These are phyloP conservation scores for Suillus variegatus DNA, from an alignment of 768 basidiomycete genomes.

Conservation along the genomic window DNA sequence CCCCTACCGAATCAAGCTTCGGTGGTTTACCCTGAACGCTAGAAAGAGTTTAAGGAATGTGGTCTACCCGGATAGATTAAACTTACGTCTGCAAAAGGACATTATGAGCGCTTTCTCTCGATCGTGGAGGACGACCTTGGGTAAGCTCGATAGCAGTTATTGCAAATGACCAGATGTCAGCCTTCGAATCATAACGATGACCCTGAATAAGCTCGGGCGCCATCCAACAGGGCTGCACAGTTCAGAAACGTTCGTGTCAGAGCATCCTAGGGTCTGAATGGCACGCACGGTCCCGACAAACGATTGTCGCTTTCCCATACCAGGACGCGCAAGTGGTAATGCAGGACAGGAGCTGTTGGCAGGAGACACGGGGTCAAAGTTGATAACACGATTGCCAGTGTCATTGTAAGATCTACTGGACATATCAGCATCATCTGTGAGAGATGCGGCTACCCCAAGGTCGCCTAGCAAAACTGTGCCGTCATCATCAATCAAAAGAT, in stretches of 20 bases:
- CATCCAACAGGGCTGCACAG: conserved; percentile 87
- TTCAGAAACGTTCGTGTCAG: not conserved
- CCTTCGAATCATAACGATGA: conserved; percentile 78
- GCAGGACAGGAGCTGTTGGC: conserved; percentile 5
- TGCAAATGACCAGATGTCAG: conserved; percentile 96
- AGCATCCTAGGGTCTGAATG: conserved; percentile 2
- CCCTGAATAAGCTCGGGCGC: conserved; percentile 92
- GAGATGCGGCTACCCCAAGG: conserved; percentile 87
- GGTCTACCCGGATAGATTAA: conserved; percentile 3
- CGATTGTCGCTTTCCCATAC: conserved; percentile 78
- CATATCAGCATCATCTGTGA: conserved; percentile 63
- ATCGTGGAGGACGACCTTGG: conserved; percentile 85
- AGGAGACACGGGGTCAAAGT: conserved; percentile 34
- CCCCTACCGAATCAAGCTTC: conserved; percentile 70
- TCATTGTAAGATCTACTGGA: conserved; percentile 27
- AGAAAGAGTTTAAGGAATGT: conserved; percentile 1
- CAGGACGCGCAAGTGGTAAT: conserved; percentile 35
- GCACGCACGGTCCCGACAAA: conserved; percentile 85
- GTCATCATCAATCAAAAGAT: conserved; percentile 88
- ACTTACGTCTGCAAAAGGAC: conserved; percentile 76
- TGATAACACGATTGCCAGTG: conserved; percentile 32
- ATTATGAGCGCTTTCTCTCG: conserved; percentile 68
- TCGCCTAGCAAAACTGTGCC: conserved; percentile 91
- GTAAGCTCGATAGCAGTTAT: conserved; percentile 92
- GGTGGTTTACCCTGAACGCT: conserved; percentile 82